A percentile compares a stretch with the other conserved stretches of the same genome.
phyloP scores from a whole-genome alignment of 2,329 filamentous ascomycete genomes.

The Botryotinia convoluta region DNA sequence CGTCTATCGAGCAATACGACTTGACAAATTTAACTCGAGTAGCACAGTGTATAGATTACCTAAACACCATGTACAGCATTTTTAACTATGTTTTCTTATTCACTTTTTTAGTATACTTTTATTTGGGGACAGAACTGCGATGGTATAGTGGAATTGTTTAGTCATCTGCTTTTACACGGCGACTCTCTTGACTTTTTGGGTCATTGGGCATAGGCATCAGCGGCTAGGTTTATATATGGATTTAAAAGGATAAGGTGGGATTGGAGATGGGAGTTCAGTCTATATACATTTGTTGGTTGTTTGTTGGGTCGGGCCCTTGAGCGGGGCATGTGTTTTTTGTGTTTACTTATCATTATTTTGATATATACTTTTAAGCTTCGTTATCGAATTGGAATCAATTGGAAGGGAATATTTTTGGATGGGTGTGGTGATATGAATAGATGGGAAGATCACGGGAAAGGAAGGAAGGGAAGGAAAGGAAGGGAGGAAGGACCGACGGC shows the following conservation, averaged over 20 bases:
- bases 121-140: slow-evolving; percentile 5
- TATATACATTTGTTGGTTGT: slow-evolving; percentile 2
- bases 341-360: slow-evolving; percentile 4
- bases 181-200: slow-evolving; percentile 12
- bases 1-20: not conserved
- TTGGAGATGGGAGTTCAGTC: slow-evolving; percentile 14
- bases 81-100: slow-evolving; percentile 13
- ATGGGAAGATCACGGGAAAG: not conserved
- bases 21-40: slow-evolving; percentile 7
- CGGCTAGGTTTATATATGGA: slow-evolving; percentile 18
- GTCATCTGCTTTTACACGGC: not conserved
- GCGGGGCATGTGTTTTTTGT: not conserved
- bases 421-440: slow-evolving; percentile 9
- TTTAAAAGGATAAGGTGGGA: slow-evolving; percentile 10
- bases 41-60: slow-evolving; percentile 10
- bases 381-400: slow-evolving; percentile 3
- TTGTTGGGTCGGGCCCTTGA: slow-evolving; percentile 1
- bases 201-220: slow-evolving; percentile 14
- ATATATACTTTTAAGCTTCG: not conserved
- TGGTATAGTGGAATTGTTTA: slow-evolving; percentile 1
- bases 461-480: not conserved
- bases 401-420: slow-evolving; percentile 8
- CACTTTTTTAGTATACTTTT: slow-evolving; percentile 17
- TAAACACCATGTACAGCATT: slow-evolving; percentile 13
- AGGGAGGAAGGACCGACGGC: not conserved